Evolutionary conservation across 495 filamentous ascomycete genomes (phyloP).

Genomic region (Talaromyces ruber): DNA sequence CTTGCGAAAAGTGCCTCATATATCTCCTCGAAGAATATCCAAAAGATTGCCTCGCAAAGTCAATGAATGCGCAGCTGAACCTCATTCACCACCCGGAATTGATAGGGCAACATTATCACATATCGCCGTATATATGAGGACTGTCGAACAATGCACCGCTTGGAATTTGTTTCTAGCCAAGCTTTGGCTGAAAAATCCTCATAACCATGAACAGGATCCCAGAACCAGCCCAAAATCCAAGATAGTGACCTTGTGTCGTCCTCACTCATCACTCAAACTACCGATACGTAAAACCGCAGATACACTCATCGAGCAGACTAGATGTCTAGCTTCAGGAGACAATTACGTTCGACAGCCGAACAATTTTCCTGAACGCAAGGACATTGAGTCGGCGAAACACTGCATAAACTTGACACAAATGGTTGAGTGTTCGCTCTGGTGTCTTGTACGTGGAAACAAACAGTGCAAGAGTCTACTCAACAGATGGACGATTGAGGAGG

Average conservation of each 20-base stretch:
- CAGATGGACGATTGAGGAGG: conserved; percentile 3
- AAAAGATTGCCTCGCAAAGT: background rate
- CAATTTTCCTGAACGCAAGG: background rate
- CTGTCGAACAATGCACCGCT: background rate
- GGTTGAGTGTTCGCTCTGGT: conserved; percentile 19
- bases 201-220: background rate
- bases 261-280: background rate
- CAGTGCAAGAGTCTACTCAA: background rate
- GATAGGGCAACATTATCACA: background rate
- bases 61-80: background rate
- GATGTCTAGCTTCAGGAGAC: background rate
- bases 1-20: background rate
- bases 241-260: background rate
- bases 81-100: background rate
- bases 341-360: background rate
- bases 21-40: background rate
- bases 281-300: background rate
- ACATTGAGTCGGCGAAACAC: background rate
- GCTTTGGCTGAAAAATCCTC: background rate
- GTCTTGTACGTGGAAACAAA: conserved; percentile 9
- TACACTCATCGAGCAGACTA: background rate
- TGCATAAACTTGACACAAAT: conserved; percentile 3
- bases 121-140: background rate
- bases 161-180: conserved; percentile 1
- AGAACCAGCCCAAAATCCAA: background rate